Conservation (phyloP, 1,139 yeast genomes). For the Kluyveromyces sp. region DNA sequence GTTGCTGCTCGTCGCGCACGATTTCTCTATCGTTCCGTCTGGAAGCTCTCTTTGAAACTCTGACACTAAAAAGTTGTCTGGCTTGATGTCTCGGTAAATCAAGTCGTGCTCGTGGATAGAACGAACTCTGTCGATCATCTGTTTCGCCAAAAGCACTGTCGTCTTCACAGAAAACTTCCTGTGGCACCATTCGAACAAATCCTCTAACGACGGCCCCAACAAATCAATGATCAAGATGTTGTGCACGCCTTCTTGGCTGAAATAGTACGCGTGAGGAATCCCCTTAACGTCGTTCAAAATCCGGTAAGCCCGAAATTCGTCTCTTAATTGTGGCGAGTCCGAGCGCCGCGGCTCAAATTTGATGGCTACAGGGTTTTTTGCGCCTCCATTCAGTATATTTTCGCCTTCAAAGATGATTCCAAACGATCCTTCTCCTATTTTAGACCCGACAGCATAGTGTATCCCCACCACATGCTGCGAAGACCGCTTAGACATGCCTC, state of each 20-base stretch:
- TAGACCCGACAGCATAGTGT: slow-evolving; percentile 92
- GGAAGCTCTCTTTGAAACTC: slow-evolving; percentile 25
- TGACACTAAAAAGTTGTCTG: slow-evolving; percentile 79
- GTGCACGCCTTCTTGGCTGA: slow-evolving; percentile 96
- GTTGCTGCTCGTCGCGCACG: slow-evolving; percentile 23
- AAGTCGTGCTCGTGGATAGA: slow-evolving; percentile 84
- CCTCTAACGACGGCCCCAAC: slow-evolving; percentile 92
- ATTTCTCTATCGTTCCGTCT: slow-evolving; percentile 15
- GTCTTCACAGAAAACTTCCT: slow-evolving; percentile 82
- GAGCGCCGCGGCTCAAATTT: slow-evolving; percentile 84
- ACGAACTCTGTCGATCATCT: slow-evolving; percentile 83
- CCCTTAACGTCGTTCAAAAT: slow-evolving; percentile 77
- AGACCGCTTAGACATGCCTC: slow-evolving; percentile 10
- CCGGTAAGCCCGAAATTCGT: slow-evolving; percentile 89
- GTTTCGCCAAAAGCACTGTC: slow-evolving; percentile 83
- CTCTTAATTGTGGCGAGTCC: slow-evolving; percentile 96
- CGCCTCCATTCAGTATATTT: slow-evolving; percentile 55
- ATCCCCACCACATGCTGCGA: slow-evolving; percentile 48
- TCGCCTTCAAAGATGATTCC: slow-evolving; percentile 96
- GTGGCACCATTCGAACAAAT: slow-evolving; percentile 97
- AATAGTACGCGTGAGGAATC: slow-evolving; percentile 90
- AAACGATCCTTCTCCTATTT: slow-evolving; percentile 97
- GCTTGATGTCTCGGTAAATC: slow-evolving; percentile 91
- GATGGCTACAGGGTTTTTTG: slow-evolving; percentile 54
- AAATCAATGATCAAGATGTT: slow-evolving; percentile 88